Evolutionary conservation across 495 filamentous ascomycete species (phyloP).

Genomic region (Geoglossum glabrum): DNA sequence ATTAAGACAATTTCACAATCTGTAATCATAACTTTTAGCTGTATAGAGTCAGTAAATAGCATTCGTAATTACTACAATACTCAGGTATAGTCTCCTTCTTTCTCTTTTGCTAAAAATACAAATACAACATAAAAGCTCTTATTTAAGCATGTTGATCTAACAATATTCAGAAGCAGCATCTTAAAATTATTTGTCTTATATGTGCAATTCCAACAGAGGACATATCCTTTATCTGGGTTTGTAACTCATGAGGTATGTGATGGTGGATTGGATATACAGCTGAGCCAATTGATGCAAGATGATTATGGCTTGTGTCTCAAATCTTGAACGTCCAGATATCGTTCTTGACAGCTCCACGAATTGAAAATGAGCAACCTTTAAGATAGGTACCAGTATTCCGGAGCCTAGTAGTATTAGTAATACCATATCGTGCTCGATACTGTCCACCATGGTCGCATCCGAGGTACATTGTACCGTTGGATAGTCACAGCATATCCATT

Average conservation of each 20-base stretch:
- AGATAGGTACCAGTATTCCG: background rate
- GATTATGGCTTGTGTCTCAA: background rate
- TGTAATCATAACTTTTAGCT: background rate
- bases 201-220: constrained; percentile 1
- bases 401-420: background rate
- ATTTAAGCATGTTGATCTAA: constrained; percentile 6
- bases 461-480: background rate
- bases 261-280: background rate
- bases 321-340: background rate
- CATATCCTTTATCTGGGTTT: background rate
- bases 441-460: background rate
- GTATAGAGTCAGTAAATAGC: background rate
- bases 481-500: background rate
- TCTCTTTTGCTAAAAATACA: constrained; percentile 7
- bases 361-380: background rate
- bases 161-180: constrained; percentile 9
- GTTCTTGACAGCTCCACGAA: background rate
- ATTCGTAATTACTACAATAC: background rate
- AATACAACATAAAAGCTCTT: constrained; percentile 5
- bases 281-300: background rate
- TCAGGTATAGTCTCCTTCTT: background rate
- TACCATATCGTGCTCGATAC: background rate
- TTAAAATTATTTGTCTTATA: constrained; percentile 12
- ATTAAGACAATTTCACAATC: background rate
- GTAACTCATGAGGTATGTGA: background rate